phyloP scores from a whole-genome alignment of 179 eudicot species.

The Silene vulgaris region DNA sequence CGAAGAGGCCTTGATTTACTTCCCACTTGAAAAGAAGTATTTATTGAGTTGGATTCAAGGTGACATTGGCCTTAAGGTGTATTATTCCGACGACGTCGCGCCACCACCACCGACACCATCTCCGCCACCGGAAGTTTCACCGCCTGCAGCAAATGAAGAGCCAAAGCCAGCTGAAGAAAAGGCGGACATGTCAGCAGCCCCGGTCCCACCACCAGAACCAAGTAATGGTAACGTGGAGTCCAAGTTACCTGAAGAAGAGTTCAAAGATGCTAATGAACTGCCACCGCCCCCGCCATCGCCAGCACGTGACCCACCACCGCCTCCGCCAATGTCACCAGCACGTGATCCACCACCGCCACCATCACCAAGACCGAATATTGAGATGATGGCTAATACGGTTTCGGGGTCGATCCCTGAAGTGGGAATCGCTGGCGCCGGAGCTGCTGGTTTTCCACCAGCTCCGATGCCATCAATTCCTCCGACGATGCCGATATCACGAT shows the following conservation, averaged over 20 bases:
- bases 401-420: conserved; percentile 41
- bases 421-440: conserved; percentile 29
- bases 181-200: conserved; percentile 23
- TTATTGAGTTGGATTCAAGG: conserved; percentile 72
- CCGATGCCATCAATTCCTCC: conserved; percentile 33
- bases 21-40: conserved; percentile 60
- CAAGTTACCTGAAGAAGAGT: conserved; percentile 17
- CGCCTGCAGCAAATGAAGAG: conserved; percentile 18
- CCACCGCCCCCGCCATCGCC: conserved; percentile 12
- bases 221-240: not conserved
- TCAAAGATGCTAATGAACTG: conserved; percentile 1
- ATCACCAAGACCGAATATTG: conserved; percentile 20
- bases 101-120: conserved; percentile 27
- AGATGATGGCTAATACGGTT: conserved; percentile 37
- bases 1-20: conserved; percentile 84
- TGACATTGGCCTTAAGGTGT: conserved; percentile 77
- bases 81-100: conserved; percentile 46
- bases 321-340: not conserved
- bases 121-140: conserved; percentile 8
- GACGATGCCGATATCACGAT: conserved; percentile 36
- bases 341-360: conserved; percentile 22
- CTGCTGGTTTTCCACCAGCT: conserved; percentile 24
- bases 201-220: conserved; percentile 7
- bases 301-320: conserved; percentile 9
- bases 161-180: not conserved